Base-by-base conservation (phyloP, 805 yeast species). In the Yamadazyma tumulicola region DNA sequence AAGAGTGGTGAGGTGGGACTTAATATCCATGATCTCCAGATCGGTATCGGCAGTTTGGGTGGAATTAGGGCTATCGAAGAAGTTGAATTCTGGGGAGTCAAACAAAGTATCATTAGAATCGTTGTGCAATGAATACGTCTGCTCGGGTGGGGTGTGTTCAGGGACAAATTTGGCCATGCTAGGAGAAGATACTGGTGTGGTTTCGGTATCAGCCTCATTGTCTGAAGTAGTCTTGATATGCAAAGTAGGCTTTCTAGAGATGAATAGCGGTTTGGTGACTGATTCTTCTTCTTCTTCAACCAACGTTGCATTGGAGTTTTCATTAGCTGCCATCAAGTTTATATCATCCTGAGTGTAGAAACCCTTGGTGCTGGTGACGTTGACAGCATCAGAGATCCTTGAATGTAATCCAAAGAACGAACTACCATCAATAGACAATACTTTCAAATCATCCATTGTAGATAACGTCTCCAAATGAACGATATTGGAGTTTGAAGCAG, bases 341-440 rank as follows among this genome's bases (percentile, higher is more conserved):
- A 61, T 29, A 30, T 59, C 64, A 13, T 57, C 58, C 13, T 53
- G 49, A 5, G 52, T 50, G 34, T 64, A 61, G 50, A 54, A 63
- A 8, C 43, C 46, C 25, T 47, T 37, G 4, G 25, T 6, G 3
- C 31, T 19, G 12, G 48, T 51, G 23, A 52, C 29, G 15, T 39
- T 42, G 4, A 56, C 52, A 3, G 64, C 61, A 31, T 57, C 63
- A 38, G 57, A 56, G 12, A 64, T 55, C 47, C 57, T 55, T 21
- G 63, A 54, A 45, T 79, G 85, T n/a, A 77, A 55, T 2, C 84
- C 83, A 33, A 79, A 57, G 54, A 67, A 77, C 5, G 77, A 64
- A 3, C 71, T 59, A 0, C 72, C 69, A 49, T 79, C 85, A 29
- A 79, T 64, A 35, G 79, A 73, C 14, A 78, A 42, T 2, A 79